Percentiles rank a stretch among this genome's conserved stretches.
Evolutionary conservation across 2,329 filamentous ascomycete genomes (phyloP).

Genomic region (Blumeriella jaapii): DNA sequence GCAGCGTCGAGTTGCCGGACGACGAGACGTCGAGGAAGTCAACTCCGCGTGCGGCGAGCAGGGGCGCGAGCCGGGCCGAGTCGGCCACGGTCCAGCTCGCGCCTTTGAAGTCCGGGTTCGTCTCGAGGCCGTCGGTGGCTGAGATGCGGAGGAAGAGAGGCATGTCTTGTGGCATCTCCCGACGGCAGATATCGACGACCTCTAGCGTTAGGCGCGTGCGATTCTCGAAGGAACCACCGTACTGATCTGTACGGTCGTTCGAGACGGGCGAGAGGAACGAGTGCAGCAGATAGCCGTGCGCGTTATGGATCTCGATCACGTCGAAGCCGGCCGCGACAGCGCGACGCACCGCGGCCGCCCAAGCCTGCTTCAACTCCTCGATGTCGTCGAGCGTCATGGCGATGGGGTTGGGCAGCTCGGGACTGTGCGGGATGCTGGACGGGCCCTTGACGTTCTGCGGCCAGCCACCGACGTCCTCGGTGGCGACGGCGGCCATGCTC

Average conservation of each 20-base stretch:
- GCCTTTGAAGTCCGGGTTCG: slow-evolving; percentile 37
- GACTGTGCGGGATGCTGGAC: slow-evolving; percentile 45
- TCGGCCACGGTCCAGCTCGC: slow-evolving; percentile 59
- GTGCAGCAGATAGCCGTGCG: slow-evolving; percentile 68
- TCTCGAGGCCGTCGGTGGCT: slow-evolving; percentile 67
- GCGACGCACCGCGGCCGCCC: slow-evolving; percentile 44
- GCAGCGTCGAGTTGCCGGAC: slow-evolving; percentile 50
- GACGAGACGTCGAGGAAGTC: slow-evolving; percentile 65
- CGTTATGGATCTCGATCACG: slow-evolving; percentile 68
- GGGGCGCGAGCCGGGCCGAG: slow-evolving; percentile 47
- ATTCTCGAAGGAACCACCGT: slow-evolving; percentile 63
- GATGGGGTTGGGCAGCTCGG: slow-evolving; percentile 48
- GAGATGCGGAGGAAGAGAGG: slow-evolving; percentile 64
- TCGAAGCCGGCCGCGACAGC: slow-evolving; percentile 58
- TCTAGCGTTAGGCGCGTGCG: slow-evolving; percentile 57
- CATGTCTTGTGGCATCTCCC: slow-evolving; percentile 52
- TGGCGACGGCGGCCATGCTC: slow-evolving; percentile 38
- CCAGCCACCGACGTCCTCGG: slow-evolving; percentile 42
- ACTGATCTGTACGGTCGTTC: slow-evolving; percentile 59
- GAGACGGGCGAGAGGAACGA: slow-evolving; percentile 56
- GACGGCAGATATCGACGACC: slow-evolving; percentile 49
- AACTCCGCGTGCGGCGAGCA: slow-evolving; percentile 54
- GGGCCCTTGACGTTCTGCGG: slow-evolving; percentile 42
- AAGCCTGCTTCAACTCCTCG: slow-evolving; percentile 48
- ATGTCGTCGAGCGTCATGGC: slow-evolving; percentile 62